These are phyloP conservation scores for Debaryomyces sp. DNA, from an alignment of 1,139 yeast species.

Conservation along the genomic window DNA sequence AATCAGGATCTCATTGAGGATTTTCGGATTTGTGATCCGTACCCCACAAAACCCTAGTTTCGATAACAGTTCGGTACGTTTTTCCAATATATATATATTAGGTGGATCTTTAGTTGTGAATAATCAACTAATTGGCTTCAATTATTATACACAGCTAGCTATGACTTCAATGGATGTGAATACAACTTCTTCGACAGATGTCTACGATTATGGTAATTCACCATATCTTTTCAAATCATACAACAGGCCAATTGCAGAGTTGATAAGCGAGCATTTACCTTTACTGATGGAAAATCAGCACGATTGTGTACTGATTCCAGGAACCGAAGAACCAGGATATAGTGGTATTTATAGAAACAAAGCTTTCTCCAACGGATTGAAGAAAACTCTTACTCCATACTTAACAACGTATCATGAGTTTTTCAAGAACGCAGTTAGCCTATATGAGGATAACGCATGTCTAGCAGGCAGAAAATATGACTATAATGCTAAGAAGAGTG, in stretches of 20 bases:
- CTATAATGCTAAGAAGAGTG: conserved; percentile 24
- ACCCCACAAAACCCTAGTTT: background rate
- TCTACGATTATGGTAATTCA: conserved; percentile 16
- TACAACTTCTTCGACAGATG: conserved; percentile 10
- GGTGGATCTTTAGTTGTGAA: no score
- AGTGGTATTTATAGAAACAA: conserved; percentile 38
- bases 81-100: background rate
- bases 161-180: background rate
- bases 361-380: conserved; percentile 24
- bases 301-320: conserved; percentile 31
- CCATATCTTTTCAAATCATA: conserved; percentile 21
- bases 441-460: conserved; percentile 27
- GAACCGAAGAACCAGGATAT: conserved; percentile 32
- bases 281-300: conserved; percentile 18
- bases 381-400: conserved; percentile 24
- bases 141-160: background rate
- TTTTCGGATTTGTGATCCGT: background rate
- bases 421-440: conserved; percentile 25
- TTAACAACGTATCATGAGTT: conserved; percentile 32
- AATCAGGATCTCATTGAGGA: no score
- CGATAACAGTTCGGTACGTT: background rate
- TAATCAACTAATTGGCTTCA: background rate
- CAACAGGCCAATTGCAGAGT: conserved; percentile 13
- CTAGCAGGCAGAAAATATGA: conserved; percentile 35
- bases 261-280: conserved; percentile 26